Conservation (phyloP, 768 basidiomycete genomes). For the Lactarius sp. region DNA sequence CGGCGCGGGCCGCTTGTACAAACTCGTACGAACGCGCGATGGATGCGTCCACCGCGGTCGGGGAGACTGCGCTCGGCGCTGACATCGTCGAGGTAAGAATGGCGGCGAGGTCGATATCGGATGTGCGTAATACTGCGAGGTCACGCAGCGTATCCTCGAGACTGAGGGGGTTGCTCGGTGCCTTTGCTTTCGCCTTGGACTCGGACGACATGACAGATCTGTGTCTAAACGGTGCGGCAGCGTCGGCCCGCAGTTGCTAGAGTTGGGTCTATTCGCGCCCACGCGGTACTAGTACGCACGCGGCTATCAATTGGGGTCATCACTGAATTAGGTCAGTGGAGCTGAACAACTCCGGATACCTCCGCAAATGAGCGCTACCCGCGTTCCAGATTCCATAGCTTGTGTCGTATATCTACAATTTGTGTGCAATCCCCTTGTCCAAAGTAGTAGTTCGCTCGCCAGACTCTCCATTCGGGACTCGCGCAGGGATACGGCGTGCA, state of each 20-base stretch:
- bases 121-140: constrained; percentile 63
- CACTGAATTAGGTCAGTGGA: too few relatives aligned
- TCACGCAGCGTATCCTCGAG: constrained; percentile 62
- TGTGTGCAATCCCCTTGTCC: too few relatives aligned
- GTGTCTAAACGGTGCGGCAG: neutral
- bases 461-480: too few relatives aligned
- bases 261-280: too few relatives aligned
- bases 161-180: constrained; percentile 46
- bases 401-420: too few relatives aligned
- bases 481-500: too few relatives aligned
- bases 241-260: neutral
- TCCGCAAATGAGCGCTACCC: too few relatives aligned
- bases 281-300: too few relatives aligned
- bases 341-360: too few relatives aligned
- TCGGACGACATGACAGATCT: neutral
- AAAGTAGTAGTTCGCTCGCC: too few relatives aligned
- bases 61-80: neutral
- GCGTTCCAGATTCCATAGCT: too few relatives aligned
- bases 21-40: constrained; percentile 58
- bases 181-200: neutral
- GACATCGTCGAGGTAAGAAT: constrained; percentile 29
- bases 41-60: constrained; percentile 32
- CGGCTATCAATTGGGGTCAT: too few relatives aligned
- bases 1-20: constrained; percentile 49
- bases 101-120: constrained; percentile 41